phyloP scores from a whole-genome alignment of 257 asterid genomes.

The Lantana camara region DNA sequence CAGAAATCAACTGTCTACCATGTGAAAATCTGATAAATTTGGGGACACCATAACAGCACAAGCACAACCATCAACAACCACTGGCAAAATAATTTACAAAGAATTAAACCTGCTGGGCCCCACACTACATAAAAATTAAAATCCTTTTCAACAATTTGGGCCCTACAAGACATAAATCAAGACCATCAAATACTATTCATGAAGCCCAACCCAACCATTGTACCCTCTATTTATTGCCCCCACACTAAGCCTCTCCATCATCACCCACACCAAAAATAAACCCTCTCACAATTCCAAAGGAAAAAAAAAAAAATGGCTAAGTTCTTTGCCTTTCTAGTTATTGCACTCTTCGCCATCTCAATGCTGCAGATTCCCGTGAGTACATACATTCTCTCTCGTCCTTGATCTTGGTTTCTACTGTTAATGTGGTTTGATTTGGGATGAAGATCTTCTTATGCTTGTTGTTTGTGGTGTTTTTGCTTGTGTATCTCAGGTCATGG shows the following conservation, averaged over 20 bases:
- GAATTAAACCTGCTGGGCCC: too few species aligned
- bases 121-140: not conserved
- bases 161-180: slow-evolving; percentile 19
- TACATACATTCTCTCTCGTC: not conserved
- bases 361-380: slow-evolving; percentile 46
- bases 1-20: slow-evolving; percentile 21
- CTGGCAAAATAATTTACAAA: not conserved
- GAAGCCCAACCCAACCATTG: slow-evolving; percentile 26
- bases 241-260: slow-evolving; percentile 5
- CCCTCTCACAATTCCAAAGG: too few species aligned
- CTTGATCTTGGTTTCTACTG: not conserved
- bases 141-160: slow-evolving; percentile 24
- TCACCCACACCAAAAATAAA: slow-evolving; percentile 22
- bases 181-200: not conserved
- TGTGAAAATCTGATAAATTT: slow-evolving; percentile 27
- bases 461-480: not conserved
- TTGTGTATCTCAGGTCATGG: slow-evolving; percentile 30
- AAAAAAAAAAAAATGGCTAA: slow-evolving; percentile 33
- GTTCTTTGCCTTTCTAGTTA: slow-evolving; percentile 34
- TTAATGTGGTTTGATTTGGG: not conserved
- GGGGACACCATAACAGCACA: not conserved
- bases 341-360: slow-evolving; percentile 36
- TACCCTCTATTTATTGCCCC: slow-evolving; percentile 44
- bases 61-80: not conserved
- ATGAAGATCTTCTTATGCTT: not conserved